phyloP scores from a whole-genome alignment of 2,329 filamentous ascomycete species.

The Camillea tinctor region DNA sequence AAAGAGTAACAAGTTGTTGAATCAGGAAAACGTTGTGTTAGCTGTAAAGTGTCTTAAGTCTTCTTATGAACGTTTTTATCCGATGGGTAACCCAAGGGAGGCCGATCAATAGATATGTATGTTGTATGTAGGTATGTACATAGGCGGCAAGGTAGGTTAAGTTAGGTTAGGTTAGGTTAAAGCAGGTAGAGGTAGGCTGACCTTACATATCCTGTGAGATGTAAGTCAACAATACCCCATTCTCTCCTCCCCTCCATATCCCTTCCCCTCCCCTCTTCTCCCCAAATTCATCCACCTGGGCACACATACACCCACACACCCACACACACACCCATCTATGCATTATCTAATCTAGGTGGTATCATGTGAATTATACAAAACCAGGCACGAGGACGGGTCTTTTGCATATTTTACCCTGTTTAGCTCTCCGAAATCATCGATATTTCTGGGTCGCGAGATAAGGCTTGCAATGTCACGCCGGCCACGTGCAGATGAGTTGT shows the following conservation, averaged over 20 bases:
- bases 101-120: no score
- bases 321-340: no score
- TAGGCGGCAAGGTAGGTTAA: neutral
- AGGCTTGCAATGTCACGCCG: conserved; percentile 12
- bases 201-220: conserved; percentile 11
- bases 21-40: no score
- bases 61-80: neutral
- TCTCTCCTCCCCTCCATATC: neutral
- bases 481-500: conserved; percentile 11
- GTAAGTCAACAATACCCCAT: conserved; percentile 8
- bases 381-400: conserved; percentile 18
- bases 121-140: no score
- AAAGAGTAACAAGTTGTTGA: no score
- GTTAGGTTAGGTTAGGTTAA: conserved; percentile 14
- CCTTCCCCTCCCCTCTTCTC: no score
- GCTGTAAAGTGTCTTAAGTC: neutral
- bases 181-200: neutral
- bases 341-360: conserved; percentile 7
- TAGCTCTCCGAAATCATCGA: conserved; percentile 26
- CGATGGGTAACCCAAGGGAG: no score
- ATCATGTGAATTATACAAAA: conserved; percentile 25
- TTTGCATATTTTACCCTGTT: conserved; percentile 18
- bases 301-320: no score
- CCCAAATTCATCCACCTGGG: no score
- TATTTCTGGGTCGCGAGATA: conserved; percentile 14